These are phyloP conservation scores for Podaxis sp. DNA, from an alignment of 768 basidiomycete species.

Conservation along the genomic window DNA sequence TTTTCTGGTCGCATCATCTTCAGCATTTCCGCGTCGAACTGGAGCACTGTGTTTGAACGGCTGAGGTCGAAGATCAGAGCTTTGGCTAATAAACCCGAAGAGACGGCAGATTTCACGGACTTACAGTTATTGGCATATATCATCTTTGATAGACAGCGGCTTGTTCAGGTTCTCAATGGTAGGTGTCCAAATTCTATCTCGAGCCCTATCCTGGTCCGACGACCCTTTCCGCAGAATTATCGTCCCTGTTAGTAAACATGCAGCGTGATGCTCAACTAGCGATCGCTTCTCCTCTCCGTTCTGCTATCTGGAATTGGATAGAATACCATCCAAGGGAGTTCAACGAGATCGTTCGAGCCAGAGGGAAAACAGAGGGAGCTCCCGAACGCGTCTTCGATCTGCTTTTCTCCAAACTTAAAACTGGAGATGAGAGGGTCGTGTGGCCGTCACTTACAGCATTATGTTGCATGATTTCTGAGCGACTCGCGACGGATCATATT, in stretches of 20 bases:
- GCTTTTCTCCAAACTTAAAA: conserved; percentile 46
- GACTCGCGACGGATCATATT: conserved; percentile 45
- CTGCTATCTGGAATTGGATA: conserved; percentile 90
- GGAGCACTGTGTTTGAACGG: conserved; percentile 69
- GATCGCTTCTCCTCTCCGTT: conserved; percentile 66
- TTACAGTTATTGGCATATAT: conserved; percentile 75
- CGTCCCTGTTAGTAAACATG: conserved; percentile 81
- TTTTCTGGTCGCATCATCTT: conserved; percentile 79
- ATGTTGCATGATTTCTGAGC: conserved; percentile 71
- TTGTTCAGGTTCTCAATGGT: conserved; percentile 72
- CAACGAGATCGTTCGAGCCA: conserved; percentile 59
- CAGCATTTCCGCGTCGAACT: conserved; percentile 85
- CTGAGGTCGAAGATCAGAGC: conserved; percentile 65
- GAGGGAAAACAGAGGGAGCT: conserved; percentile 69
- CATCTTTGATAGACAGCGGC: conserved; percentile 62
- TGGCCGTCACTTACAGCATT: conserved; percentile 83
- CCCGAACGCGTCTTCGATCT: conserved; percentile 87
- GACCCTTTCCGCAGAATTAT: conserved; percentile 50
- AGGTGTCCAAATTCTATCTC: conserved; percentile 15
- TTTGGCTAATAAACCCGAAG: conserved; percentile 44
- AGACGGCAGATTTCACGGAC: conserved; percentile 63
- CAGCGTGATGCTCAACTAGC: conserved; percentile 67
- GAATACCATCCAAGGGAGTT: conserved; percentile 75
- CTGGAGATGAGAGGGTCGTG: conserved; percentile 47
- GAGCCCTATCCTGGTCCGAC: conserved; percentile 4